Evolutionary conservation across 345 rosid genomes (phyloP), one percentile per base, ranked within the genome.

Genomic region (Clarkia xantiana): DNA sequence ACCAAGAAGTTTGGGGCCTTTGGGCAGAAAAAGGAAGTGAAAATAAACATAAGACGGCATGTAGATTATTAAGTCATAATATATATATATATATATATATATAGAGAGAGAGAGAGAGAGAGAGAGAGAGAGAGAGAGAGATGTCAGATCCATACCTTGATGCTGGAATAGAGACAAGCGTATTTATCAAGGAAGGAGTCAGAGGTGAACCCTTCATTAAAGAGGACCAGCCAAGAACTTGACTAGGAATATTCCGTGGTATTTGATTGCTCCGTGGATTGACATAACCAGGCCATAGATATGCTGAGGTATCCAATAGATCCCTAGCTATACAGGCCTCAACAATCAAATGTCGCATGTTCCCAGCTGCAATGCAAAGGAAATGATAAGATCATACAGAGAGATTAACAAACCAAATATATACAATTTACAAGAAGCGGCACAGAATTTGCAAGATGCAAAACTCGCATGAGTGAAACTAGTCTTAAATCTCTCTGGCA

Each of bases 321-420:
- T 86, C 78, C 72, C 96, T 84, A 11, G 95, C 75, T 65, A 86
- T 86, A 63, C 94, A 86, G 47, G 96, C 89, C 77, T 91, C 96
- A 46, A 91, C 96, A 58, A 91, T 78, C 62, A 91, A 77, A 75
- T 91, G 98, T 36, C 85, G 76, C 98, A 91, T 61, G 74, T 86
- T 84, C 52, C 98, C 98, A 63, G 82, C 98, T 91, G 75, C 61
- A 66, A n/a, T 55, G 61, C 13, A 65, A 49, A 29, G 36, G 36
- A 3, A 29, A 29, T 29, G 36, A 29, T 29, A 29, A 29, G 36
- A 29, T 29, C 9, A 29, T 29, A 29, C 36, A 29, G 5, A 7
- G 36, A 29, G 36, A 29, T 29, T 29, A 29, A 29, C n/a, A 29
- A 29, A 10, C 36, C 36, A 29, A 29, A 29, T 7, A 29, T 29